phyloP scores from a whole-genome alignment of 805 yeast genomes.

The Teunomyces barrocoloradensis region DNA sequence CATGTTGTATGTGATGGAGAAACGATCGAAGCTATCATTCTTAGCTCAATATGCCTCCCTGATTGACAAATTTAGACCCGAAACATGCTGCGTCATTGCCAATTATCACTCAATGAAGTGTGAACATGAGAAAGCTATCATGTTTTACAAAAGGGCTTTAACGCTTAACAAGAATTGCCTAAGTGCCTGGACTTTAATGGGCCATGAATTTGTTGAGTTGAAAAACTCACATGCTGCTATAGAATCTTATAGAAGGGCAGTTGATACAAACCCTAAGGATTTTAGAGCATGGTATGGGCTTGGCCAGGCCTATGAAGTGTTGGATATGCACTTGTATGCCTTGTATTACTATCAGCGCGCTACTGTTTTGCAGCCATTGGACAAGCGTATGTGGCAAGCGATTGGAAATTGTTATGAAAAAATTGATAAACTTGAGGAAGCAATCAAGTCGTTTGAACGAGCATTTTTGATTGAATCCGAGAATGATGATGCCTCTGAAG shows the following conservation, averaged over 20 bases:
- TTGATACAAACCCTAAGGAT: slow-evolving; percentile 83
- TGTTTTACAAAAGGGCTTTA: slow-evolving; percentile 88
- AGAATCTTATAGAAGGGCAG: slow-evolving; percentile 90
- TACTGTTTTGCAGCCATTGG: slow-evolving; percentile 81
- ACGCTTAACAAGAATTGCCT: slow-evolving; percentile 75
- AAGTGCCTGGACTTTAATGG: slow-evolving; percentile 97
- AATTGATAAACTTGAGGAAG: slow-evolving; percentile 64
- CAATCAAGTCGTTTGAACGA: slow-evolving; percentile 77
- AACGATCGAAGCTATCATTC: slow-evolving; percentile 75
- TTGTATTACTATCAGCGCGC: slow-evolving; percentile 91
- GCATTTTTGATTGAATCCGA: slow-evolving; percentile 55
- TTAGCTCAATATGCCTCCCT: slow-evolving; percentile 82
- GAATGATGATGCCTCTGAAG: slow-evolving; percentile 12
- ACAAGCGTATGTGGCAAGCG: slow-evolving; percentile 95
- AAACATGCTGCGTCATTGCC: slow-evolving; percentile 91
- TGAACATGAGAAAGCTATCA: slow-evolving; percentile 92
- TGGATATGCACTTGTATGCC: slow-evolving; percentile 92
- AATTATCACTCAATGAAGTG: slow-evolving; percentile 88
- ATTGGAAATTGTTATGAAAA: slow-evolving; percentile 86
- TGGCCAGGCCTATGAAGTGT: slow-evolving; percentile 96
- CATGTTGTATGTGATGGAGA: slow-evolving; percentile 90
- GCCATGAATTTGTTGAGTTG: slow-evolving; percentile 95
- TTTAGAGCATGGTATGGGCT: slow-evolving; percentile 98
- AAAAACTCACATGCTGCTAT: slow-evolving; percentile 97
- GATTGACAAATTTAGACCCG: slow-evolving; percentile 86